These are phyloP conservation scores for Pontederia crassipes DNA, from an alignment of 176 grass and related monocot genomes.

Conservation along the genomic window DNA sequence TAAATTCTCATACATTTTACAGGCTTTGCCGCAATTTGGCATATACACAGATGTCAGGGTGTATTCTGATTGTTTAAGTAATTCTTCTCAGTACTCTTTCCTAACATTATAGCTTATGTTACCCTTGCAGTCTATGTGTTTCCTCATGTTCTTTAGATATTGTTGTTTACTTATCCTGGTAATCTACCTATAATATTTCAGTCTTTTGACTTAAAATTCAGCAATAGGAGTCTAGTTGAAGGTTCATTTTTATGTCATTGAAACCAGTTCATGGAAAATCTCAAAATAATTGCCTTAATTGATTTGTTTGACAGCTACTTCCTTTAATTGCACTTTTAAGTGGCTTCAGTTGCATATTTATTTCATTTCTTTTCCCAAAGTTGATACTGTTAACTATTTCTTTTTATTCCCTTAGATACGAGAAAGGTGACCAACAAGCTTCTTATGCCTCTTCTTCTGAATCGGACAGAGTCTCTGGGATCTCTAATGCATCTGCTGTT, in stretches of 20 bases:
- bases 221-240: too few relatives aligned
- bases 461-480: too few relatives aligned
- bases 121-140: too few relatives aligned
- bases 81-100: conserved; percentile 45
- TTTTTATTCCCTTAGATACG: conserved; percentile 30
- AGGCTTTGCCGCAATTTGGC: conserved; percentile 86
- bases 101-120: not conserved
- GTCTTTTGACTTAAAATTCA: too few relatives aligned
- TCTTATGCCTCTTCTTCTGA: not conserved
- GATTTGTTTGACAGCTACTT: too few relatives aligned
- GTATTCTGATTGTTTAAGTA: conserved; percentile 76
- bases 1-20: conserved; percentile 22
- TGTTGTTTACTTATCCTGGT: too few relatives aligned
- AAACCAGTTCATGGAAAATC: too few relatives aligned
- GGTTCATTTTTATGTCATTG: too few relatives aligned
- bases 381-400: not conserved
- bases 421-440: conserved; percentile 21
- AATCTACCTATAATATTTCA: too few relatives aligned
- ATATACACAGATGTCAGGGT: conserved; percentile 82
- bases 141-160: too few relatives aligned
- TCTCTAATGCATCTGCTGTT: conserved; percentile 10
- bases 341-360: not conserved
- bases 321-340: too few relatives aligned
- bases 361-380: not conserved
- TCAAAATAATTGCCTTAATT: too few relatives aligned